Conservation (phyloP, 805 yeast genomes). For the Candida koratica region DNA sequence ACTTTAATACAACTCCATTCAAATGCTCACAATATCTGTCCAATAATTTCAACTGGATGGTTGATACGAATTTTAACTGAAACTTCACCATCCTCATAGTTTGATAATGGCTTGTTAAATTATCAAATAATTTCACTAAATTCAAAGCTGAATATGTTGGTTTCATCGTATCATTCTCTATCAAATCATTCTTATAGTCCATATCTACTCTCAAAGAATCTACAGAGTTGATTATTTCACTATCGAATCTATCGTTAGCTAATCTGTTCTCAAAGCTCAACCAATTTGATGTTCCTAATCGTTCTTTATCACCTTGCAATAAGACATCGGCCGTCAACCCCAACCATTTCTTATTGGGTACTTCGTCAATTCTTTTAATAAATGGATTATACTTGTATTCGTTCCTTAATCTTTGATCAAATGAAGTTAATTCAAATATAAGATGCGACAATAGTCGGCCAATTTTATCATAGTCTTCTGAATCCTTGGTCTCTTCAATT, state of each 20-base stretch:
- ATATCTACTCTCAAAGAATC: conserved; percentile 57
- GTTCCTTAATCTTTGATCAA: conserved; percentile 49
- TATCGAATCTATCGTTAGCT: conserved; percentile 47
- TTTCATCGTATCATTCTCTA: conserved; percentile 12
- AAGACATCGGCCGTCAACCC: conserved; percentile 45
- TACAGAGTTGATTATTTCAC: conserved; percentile 44
- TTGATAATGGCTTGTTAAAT: conserved; percentile 51
- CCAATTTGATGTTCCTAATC: conserved; percentile 42
- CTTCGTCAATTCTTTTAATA: conserved; percentile 16
- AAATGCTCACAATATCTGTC: conserved; percentile 48
- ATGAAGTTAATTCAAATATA: conserved; percentile 52
- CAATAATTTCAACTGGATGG: conserved; percentile 54
- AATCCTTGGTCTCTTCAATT: conserved; percentile 16
- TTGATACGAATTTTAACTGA: conserved; percentile 53
- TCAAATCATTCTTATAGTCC: conserved; percentile 33
- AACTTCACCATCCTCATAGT: conserved; percentile 47
- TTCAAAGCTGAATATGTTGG: conserved; percentile 65
- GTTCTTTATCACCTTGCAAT: conserved; percentile 30
- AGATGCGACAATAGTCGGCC: conserved; percentile 56
- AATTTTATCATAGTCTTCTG: conserved; percentile 27
- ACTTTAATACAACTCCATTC: conserved; percentile 38
- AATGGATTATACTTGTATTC: conserved; percentile 47
- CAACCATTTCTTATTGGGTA: conserved; percentile 38
- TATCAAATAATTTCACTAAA: conserved; percentile 53
- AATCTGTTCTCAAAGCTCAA: conserved; percentile 48